Conservation (phyloP, 495 filamentous ascomycete genomes). For the Penicillium soppii region DNA sequence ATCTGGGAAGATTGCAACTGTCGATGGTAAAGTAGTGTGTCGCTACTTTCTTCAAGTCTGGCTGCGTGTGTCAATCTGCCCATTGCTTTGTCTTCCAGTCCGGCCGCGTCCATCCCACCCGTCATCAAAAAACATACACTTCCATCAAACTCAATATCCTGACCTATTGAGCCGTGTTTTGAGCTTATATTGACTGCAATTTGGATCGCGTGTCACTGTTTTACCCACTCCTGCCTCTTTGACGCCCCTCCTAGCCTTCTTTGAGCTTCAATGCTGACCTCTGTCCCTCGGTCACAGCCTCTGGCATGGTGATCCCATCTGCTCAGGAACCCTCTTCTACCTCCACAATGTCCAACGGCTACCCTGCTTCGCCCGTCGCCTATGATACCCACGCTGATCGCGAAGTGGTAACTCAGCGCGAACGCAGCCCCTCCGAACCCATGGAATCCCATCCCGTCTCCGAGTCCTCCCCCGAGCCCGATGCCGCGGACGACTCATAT, state of each 20-base stretch:
- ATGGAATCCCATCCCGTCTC: slow-evolving; percentile 41
- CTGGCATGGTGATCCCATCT: slow-evolving; percentile 56
- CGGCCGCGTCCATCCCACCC: slow-evolving; percentile 40
- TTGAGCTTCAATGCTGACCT: slow-evolving; percentile 49
- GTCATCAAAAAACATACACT: slow-evolving; percentile 43
- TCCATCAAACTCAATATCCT: slow-evolving; percentile 40
- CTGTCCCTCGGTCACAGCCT: slow-evolving; percentile 39
- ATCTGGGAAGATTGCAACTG: slow-evolving; percentile 2
- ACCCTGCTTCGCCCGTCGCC: slow-evolving; percentile 39
- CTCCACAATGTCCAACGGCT: slow-evolving; percentile 49
- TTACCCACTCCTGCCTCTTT: slow-evolving; percentile 20
- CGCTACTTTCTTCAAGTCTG: slow-evolving; percentile 14
- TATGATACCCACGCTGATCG: slow-evolving; percentile 37
- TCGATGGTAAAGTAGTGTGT: slow-evolving; percentile 11
- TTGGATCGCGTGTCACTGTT: slow-evolving; percentile 40
- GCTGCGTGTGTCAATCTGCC: slow-evolving; percentile 24
- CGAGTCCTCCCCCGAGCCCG: slow-evolving; percentile 56
- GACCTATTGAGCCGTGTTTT: slow-evolving; percentile 22
- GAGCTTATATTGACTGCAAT: slow-evolving; percentile 24
- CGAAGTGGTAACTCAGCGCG: slow-evolving; percentile 43
- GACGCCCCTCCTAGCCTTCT: slow-evolving; percentile 11
- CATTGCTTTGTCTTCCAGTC: slow-evolving; percentile 27
- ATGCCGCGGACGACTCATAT: slow-evolving; percentile 61
- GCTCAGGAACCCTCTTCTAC: slow-evolving; percentile 41
- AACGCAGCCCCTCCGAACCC: slow-evolving; percentile 53